phyloP scores from a whole-genome alignment of 1,139 yeast species.

The Yamadazyma aaseri region DNA sequence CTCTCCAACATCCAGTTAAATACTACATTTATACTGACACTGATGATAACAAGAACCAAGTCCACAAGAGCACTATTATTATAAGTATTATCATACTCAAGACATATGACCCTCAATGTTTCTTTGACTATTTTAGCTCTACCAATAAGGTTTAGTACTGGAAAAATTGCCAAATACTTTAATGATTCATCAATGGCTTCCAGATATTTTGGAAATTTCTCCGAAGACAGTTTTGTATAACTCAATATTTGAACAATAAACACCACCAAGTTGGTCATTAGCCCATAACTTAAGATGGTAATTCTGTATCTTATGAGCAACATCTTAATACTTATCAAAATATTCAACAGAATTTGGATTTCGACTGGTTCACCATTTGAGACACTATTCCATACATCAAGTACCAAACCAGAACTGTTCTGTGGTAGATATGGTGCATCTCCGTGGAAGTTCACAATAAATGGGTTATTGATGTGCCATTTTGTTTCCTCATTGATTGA shows the following conservation, averaged over 20 bases:
- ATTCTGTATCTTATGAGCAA: constrained; percentile 64
- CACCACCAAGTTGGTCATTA: constrained; percentile 44
- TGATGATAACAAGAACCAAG: constrained; percentile 9
- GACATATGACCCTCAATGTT: constrained; percentile 3
- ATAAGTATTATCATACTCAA: constrained; percentile 4
- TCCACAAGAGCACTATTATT: constrained; percentile 5
- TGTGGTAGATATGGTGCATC: constrained; percentile 76
- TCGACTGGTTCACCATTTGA: constrained; percentile 15
- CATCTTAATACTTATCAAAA: constrained; percentile 47
- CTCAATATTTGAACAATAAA: constrained; percentile 39
- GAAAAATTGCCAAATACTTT: constrained; percentile 2
- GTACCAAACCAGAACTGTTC: constrained; percentile 23
- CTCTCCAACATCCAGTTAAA: constrained; percentile 4
- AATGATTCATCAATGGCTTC: constrained; percentile 9
- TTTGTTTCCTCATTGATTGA: constrained; percentile 70
- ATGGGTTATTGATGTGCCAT: constrained; percentile 59
- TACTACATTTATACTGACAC: constrained; percentile 10
- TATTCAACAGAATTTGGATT: constrained; percentile 38
- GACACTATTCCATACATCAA: constrained; percentile 46
- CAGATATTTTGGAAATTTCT: constrained; percentile 8
- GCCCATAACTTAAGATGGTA: constrained; percentile 58
- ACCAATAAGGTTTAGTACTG: constrained; percentile 2
- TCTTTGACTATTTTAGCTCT: neutral
- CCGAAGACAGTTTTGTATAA: constrained; percentile 4
- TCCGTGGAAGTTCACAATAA: constrained; percentile 51